Conservation (phyloP, 257 asterid genomes). For the Solanum paucissectum region DNA sequence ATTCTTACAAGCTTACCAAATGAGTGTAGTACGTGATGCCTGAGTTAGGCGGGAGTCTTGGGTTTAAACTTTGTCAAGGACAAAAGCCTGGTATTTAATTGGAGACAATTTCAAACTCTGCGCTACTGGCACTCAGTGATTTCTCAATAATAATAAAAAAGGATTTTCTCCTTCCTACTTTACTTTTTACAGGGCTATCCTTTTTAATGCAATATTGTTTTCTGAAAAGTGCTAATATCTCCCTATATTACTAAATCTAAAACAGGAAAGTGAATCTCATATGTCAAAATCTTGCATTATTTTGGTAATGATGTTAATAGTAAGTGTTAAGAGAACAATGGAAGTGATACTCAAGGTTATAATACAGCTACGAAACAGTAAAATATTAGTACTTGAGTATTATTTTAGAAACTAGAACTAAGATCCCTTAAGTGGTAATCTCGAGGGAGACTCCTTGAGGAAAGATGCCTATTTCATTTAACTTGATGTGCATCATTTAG, state of each 20-base stretch:
- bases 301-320: neutral
- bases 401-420: neutral
- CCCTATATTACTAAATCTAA: neutral
- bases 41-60: neutral
- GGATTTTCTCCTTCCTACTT: neutral
- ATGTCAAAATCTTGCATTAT: neutral
- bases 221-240: neutral
- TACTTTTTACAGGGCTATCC: neutral
- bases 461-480: neutral
- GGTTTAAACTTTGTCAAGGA: neutral
- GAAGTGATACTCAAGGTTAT: neutral
- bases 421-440: neutral
- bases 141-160: neutral
- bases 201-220: neutral
- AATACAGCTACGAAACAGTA: neutral
- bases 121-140: neutral
- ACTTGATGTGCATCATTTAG: neutral
- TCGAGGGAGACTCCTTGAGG: neutral
- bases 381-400: neutral
- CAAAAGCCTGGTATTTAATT: neutral
- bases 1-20: neutral
- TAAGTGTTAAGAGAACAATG: neutral
- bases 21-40: neutral
- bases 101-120: neutral
- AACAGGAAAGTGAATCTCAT: neutral